A percentile compares a stretch with the other conserved stretches of the same genome.
Conservation (phyloP, 768 basidiomycete genomes). For the Boletellus ananas region DNA sequence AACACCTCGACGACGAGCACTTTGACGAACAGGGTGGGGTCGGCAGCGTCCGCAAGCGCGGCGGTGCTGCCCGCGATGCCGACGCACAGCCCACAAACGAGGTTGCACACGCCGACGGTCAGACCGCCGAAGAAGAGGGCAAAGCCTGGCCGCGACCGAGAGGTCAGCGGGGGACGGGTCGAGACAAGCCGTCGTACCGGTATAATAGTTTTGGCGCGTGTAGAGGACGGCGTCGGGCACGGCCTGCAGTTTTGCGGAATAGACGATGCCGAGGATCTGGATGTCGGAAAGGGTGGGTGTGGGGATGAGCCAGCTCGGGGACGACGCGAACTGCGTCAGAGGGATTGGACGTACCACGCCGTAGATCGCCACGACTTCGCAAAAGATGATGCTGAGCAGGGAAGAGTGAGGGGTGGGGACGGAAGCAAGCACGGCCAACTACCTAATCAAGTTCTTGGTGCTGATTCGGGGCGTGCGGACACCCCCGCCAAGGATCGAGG, state of each 20-base stretch:
- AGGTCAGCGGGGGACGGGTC: neutral
- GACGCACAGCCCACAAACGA: conserved; percentile 91
- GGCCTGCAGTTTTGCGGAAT: conserved; percentile 70
- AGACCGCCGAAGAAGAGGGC: conserved; percentile 97
- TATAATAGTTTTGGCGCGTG: conserved; percentile 88
- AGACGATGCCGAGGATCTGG: conserved; percentile 95
- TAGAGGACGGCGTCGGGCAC: conserved; percentile 69
- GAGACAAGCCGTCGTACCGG: conserved; percentile 45
- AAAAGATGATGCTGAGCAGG: conserved; percentile 85
- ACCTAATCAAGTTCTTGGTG: conserved; percentile 98
- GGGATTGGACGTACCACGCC: conserved; percentile 64
- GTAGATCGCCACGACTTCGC: conserved; percentile 99
- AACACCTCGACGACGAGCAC: conserved; percentile 96
- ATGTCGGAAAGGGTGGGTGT: too few relatives aligned
- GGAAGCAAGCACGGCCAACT: conserved; percentile 21
- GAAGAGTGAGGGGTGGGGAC: neutral
- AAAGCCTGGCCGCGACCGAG: conserved; percentile 70
- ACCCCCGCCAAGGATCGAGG: conserved; percentile 96
- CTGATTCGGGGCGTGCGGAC: conserved; percentile 90
- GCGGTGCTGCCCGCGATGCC: conserved; percentile 95
- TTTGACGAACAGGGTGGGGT: conserved; percentile 93
- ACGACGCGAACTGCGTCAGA: neutral
- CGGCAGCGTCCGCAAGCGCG: conserved; percentile 91
- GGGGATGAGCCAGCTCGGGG: too few relatives aligned
- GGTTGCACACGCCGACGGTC: conserved; percentile 90